Base-by-base conservation (phyloP, 148 eudicot species). In the Mesembryanthemum crystallinum region DNA sequence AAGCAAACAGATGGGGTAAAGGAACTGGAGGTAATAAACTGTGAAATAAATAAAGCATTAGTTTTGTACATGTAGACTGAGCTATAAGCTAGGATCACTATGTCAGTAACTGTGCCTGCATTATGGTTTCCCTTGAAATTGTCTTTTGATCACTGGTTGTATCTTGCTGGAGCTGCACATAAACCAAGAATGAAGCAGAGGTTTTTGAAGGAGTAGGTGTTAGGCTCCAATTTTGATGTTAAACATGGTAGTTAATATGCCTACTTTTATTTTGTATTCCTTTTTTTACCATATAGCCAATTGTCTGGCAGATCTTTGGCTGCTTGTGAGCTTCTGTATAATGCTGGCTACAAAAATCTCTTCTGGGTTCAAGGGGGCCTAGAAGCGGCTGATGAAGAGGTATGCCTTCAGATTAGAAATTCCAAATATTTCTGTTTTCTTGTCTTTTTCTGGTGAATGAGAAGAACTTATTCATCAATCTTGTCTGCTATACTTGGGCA, bases 301-400 rank as follows among this genome's bases (percentile, higher is more conserved):
- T 27, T 69, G 59, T 73, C 24, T 79, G 80, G 72, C 85, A 94
- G 98, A 87, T 95, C 98, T 72, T 86, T 95, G 73, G 98, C 98
- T 60, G 98, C 98, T 54, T 92, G 97, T 84, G 98, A 95, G 85
- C 62, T 82, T 70, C 86, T 95, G 72, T 81, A 88, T 47, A 92
- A 90, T 82, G 90, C 94, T 23, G 98, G 97, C 80, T 95, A 95
- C 81, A 83, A 76, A 80, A 90, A 92, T 75, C 79, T 95, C 28
- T 92, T 92, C 78, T 95, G 97, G 98, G 86, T 95, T 82, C 96
- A 88, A 88, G 98, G 96, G 37, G 98, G 98, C 25, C 82, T 95
- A 67, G 98, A 95, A 82, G 91, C 96, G 80, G 98, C 98, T 65
- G 98, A 92, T 67, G 97, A 95, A 87, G 96, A 88, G 97, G 97